Conservation (phyloP, 768 basidiomycete species). For the Boletus rubroflammeus region DNA sequence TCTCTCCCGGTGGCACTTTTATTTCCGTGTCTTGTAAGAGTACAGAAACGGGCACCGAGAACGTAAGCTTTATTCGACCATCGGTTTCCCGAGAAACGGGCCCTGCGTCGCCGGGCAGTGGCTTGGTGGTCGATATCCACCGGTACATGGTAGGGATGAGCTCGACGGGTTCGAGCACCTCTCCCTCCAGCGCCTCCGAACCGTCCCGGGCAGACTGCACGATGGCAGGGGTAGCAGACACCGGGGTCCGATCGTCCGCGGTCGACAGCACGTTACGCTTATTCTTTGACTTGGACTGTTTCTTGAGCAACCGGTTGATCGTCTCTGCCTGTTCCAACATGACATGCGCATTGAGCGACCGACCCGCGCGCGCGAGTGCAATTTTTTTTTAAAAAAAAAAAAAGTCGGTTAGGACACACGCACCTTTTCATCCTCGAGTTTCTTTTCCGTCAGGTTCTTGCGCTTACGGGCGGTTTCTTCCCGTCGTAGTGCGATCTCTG, state of each 20-base stretch:
- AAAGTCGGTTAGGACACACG: background rate
- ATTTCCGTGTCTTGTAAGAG: constrained; percentile 15
- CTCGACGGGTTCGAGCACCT: constrained; percentile 39
- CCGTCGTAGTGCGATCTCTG: constrained; percentile 67
- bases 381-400: too few species aligned
- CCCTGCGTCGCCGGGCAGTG: constrained; percentile 2
- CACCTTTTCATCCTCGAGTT: constrained; percentile 47
- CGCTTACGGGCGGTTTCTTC: constrained; percentile 84
- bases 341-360: background rate
- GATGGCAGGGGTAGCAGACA: constrained; percentile 27
- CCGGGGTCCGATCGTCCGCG: constrained; percentile 43
- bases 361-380: too few species aligned
- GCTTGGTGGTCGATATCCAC: constrained; percentile 62
- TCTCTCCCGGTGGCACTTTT: constrained; percentile 4
- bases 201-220: constrained; percentile 29
- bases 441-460: constrained; percentile 47
- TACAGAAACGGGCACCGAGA: constrained; percentile 48
- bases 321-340: constrained; percentile 63
- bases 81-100: constrained; percentile 4
- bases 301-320: constrained; percentile 84
- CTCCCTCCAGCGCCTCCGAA: constrained; percentile 36
- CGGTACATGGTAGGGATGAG: constrained; percentile 58
- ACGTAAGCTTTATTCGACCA: constrained; percentile 42
- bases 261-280: constrained; percentile 52
- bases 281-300: constrained; percentile 67